These are phyloP conservation scores for Coffea eugenioides DNA, from an alignment of 257 asterid species.

Conservation along the genomic window DNA sequence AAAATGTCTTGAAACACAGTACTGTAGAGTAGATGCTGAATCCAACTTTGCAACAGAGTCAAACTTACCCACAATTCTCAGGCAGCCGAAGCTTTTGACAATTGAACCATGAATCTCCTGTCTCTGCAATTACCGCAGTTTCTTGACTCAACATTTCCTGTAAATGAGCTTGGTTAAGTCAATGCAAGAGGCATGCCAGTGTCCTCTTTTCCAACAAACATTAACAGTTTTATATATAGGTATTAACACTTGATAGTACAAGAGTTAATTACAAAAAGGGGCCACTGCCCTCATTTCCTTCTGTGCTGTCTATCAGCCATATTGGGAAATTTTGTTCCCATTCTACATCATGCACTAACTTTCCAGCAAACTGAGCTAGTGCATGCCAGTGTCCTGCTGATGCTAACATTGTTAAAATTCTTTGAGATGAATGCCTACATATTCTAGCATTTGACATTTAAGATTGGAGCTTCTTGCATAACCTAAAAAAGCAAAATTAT, in stretches of 20 bases:
- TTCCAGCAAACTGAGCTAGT: too few relatives aligned
- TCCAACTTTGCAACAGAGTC: background rate
- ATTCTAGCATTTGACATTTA: background rate
- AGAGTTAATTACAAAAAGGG: too few relatives aligned
- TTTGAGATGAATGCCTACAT: background rate
- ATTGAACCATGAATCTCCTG: conserved; percentile 35
- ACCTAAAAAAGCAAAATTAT: background rate
- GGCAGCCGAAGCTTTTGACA: conserved; percentile 35
- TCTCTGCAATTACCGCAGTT: conserved; percentile 34
- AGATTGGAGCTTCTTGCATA: background rate
- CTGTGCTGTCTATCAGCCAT: too few relatives aligned
- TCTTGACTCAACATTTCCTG: conserved; percentile 32
- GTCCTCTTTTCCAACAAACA: too few relatives aligned
- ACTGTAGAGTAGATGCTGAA: background rate
- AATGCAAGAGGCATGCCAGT: background rate
- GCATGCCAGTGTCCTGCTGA: background rate
- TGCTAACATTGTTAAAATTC: background rate
- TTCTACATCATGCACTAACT: too few relatives aligned
- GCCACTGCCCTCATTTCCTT: too few relatives aligned
- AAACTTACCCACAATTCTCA: conserved; percentile 30
- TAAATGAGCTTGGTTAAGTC: background rate
- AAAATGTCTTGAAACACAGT: too few relatives aligned
- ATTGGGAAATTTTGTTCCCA: too few relatives aligned
- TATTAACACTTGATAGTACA: too few relatives aligned
- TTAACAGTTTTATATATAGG: too few relatives aligned